Conservation (phyloP, 352 stramenopile species). For the Globisporangium emineosum region DNA sequence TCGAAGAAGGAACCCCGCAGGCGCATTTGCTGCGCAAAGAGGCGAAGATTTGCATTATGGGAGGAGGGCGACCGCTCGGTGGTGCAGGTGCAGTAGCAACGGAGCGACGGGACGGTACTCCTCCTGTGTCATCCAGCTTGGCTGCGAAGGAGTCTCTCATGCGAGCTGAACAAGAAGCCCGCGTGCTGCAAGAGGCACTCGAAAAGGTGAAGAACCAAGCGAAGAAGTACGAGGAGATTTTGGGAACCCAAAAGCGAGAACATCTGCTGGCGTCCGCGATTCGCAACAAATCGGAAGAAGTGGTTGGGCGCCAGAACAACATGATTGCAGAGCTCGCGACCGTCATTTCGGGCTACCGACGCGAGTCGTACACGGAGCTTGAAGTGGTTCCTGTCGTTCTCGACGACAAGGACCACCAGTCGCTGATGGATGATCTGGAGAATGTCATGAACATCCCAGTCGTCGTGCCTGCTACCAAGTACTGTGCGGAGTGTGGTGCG, state of each 20-base stretch:
- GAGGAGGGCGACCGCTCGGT: slow-evolving; percentile 18
- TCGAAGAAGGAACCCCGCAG: slow-evolving; percentile 75
- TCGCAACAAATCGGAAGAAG: slow-evolving; percentile 66
- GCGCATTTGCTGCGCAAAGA: slow-evolving; percentile 78
- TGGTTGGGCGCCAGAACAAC: slow-evolving; percentile 80
- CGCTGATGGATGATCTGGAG: slow-evolving; percentile 74
- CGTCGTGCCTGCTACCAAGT: slow-evolving; percentile 70
- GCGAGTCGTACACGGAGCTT: slow-evolving; percentile 70
- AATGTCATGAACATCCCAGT: slow-evolving; percentile 82
- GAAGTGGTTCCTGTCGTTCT: slow-evolving; percentile 59
- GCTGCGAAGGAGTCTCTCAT: slow-evolving; percentile 67
- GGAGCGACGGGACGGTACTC: background rate
- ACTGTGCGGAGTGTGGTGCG: slow-evolving; percentile 73
- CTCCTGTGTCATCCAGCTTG: slow-evolving; percentile 18
- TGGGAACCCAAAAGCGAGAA: slow-evolving; percentile 69
- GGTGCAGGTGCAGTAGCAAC: background rate
- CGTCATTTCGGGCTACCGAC: slow-evolving; percentile 72
- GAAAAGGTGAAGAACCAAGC: slow-evolving; percentile 83
- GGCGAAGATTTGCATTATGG: slow-evolving; percentile 76
- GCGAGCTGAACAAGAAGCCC: slow-evolving; percentile 67
- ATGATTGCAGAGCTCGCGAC: slow-evolving; percentile 72
- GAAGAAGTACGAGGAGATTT: slow-evolving; percentile 82
- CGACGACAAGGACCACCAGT: slow-evolving; percentile 58
- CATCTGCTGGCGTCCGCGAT: slow-evolving; percentile 67
- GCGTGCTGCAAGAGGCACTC: slow-evolving; percentile 74